Percentiles rank a stretch among this genome's conserved stretches.
These are phyloP conservation scores for Silene conica DNA, from an alignment of 148 eudicot genomes.

Conservation along the genomic window DNA sequence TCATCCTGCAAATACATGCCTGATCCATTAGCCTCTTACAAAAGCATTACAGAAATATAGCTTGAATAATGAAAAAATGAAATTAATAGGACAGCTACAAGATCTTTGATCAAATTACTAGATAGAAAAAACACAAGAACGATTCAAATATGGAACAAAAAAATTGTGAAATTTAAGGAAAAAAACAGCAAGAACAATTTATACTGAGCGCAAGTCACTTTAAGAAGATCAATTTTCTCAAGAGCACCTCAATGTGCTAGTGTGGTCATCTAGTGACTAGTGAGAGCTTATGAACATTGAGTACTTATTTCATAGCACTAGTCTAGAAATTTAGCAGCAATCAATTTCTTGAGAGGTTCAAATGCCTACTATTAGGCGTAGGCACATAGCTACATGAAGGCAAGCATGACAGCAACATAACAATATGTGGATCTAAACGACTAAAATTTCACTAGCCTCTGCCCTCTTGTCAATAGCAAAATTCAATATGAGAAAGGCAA, in stretches of 20 bases:
- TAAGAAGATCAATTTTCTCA: background rate
- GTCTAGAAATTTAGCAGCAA: background rate
- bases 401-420: background rate
- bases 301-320: background rate
- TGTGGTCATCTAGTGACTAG: background rate
- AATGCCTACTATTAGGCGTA: background rate
- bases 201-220: background rate
- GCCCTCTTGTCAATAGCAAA: background rate
- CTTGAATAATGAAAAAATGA: slow-evolving; percentile 10
- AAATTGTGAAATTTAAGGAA: background rate
- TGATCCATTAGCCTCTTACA: slow-evolving; percentile 10
- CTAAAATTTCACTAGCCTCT: background rate
- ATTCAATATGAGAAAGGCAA: background rate
- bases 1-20: slow-evolving; percentile 61
- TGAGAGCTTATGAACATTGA: background rate
- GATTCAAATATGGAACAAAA: background rate
- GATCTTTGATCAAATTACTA: background rate
- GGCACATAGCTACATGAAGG: background rate
- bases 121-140: background rate
- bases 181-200: background rate
- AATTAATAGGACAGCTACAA: background rate
- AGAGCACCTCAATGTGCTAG: background rate
- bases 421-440: background rate
- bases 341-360: background rate
- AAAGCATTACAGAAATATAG: background rate